A percentile compares a stretch with the other conserved stretches of the same genome.
These are phyloP conservation scores for Sicyos edulis DNA, from an alignment of 306 rosid genomes.

Conservation along the genomic window DNA sequence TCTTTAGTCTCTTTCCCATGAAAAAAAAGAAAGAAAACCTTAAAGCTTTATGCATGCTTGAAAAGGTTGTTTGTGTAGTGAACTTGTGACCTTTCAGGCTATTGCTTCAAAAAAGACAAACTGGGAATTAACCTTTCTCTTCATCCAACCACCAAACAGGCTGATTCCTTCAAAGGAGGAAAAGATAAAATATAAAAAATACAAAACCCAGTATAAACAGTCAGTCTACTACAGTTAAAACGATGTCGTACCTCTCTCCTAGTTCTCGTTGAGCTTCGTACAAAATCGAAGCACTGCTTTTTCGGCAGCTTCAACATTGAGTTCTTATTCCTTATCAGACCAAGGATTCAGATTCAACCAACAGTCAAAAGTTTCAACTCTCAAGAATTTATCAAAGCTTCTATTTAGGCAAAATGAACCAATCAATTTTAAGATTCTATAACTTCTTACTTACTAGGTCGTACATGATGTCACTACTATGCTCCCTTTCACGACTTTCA, in stretches of 20 bases:
- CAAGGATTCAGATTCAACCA: not conserved
- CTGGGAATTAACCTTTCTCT: not conserved
- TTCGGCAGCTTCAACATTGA: not conserved
- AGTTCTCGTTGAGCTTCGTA: not conserved
- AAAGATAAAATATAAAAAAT: too few species aligned
- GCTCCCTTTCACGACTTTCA: not conserved
- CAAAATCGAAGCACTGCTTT: not conserved
- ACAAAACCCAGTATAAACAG: not conserved
- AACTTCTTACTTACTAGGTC: not conserved
- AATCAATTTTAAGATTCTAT: not conserved
- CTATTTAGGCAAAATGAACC: not conserved
- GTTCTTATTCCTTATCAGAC: slow-evolving; percentile 6
- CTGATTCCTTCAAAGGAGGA: not conserved
- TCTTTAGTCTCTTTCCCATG: not conserved
- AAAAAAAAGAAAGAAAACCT: not conserved
- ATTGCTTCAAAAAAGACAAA: slow-evolving; percentile 3
- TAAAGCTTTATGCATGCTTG: not conserved
- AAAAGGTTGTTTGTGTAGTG: not conserved
- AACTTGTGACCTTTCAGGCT: not conserved
- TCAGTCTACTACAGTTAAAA: not conserved
- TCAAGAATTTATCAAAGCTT: not conserved
- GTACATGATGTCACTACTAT: too few species aligned
- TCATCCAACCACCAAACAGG: not conserved
- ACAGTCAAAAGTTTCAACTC: not conserved
- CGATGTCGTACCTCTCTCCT: not conserved